phyloP scores from a whole-genome alignment of 208 protist genomes.

The Leishmania arabica region DNA sequence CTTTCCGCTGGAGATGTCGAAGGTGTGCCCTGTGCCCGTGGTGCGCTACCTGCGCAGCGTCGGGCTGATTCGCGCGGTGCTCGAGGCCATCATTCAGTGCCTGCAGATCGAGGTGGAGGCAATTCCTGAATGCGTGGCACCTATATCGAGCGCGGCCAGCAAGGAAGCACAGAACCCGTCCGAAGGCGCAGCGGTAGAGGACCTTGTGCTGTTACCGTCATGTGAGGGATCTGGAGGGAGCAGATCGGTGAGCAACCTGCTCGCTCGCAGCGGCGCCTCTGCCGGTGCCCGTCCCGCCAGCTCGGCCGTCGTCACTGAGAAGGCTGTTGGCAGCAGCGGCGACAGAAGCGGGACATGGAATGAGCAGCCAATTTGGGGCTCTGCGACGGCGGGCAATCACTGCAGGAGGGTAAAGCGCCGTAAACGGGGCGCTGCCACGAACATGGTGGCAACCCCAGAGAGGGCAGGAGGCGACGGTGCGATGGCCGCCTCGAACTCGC shows the following conservation, averaged over 20 bases:
- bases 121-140: not conserved
- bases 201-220: not conserved
- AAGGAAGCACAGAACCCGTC: not conserved
- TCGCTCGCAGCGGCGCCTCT: not conserved
- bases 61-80: slow-evolving; percentile 37
- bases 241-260: not conserved
- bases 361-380: slow-evolving; percentile 7
- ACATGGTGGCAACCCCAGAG: not conserved
- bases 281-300: not conserved
- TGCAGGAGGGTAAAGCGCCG: not conserved
- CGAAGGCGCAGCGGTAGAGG: not conserved
- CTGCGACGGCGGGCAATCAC: not conserved
- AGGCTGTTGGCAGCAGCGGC: not conserved
- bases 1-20: slow-evolving; percentile 38
- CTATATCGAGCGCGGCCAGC: not conserved
- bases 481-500: not conserved
- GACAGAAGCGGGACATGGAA: not conserved
- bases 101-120: slow-evolving; percentile 30
- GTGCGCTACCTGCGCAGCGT: slow-evolving; percentile 59
- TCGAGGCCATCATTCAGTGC: slow-evolving; percentile 28
- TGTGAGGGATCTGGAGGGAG: not conserved
- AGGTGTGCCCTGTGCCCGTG: slow-evolving; percentile 33
- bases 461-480: not conserved
- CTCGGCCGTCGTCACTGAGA: not conserved
- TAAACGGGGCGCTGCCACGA: not conserved